These are phyloP conservation scores for Ceratocystis smalleyi DNA, from an alignment of 2,329 filamentous ascomycete species.

Conservation along the genomic window DNA sequence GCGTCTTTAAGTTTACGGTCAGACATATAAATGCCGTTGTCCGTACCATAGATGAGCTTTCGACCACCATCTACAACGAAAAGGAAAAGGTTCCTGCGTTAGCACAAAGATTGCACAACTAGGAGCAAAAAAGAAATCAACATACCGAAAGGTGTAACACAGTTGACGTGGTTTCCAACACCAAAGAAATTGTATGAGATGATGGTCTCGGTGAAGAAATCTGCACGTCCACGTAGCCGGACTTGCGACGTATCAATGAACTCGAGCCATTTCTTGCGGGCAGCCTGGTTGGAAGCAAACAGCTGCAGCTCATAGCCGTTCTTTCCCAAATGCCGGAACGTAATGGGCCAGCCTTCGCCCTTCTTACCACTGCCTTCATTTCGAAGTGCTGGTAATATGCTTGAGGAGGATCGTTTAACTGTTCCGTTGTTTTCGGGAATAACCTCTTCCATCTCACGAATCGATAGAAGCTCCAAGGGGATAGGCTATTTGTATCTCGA, in stretches of 20 bases:
- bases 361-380: conserved; percentile 37
- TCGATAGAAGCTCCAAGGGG: conserved; percentile 79
- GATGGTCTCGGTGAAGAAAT: conserved; percentile 67
- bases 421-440: conserved; percentile 59
- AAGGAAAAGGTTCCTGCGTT: conserved; percentile 14
- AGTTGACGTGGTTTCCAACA: conserved; percentile 71
- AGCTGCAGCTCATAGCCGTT: conserved; percentile 86
- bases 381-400: conserved; percentile 49
- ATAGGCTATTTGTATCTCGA: conserved; percentile 47
- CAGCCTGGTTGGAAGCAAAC: conserved; percentile 70
- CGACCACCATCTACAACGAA: conserved; percentile 61
- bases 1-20: conserved; percentile 80
- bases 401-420: conserved; percentile 75
- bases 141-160: conserved; percentile 78
- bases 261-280: conserved; percentile 92
- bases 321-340: conserved; percentile 89
- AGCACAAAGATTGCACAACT: conserved; percentile 10
- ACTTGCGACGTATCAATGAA: conserved; percentile 84
- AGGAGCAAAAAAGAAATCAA: not conserved
- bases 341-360: conserved; percentile 76
- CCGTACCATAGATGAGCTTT: conserved; percentile 87
- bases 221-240: conserved; percentile 68
- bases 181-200: conserved; percentile 47
- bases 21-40: conserved; percentile 81
- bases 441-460: conserved; percentile 93